Evolutionary conservation across 495 filamentous ascomycete species (phyloP), one percentile per base, ranked within the genome.

Genomic region (Cetradonia linearis): DNA sequence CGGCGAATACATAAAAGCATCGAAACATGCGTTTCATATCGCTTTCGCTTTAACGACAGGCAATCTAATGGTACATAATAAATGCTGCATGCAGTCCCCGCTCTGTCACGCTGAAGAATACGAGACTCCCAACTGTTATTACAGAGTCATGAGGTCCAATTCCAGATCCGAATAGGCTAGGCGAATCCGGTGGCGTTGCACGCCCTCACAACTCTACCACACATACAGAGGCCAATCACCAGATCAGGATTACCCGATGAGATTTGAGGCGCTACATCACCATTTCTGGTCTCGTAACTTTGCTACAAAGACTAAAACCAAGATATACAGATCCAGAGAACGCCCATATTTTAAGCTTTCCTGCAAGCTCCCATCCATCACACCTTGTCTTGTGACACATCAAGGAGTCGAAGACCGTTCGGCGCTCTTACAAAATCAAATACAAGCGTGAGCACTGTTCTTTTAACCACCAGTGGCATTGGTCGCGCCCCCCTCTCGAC

Each of bases 1-100:
- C 49, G 49, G 49, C 49, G 49, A 53, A 53, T 53, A n/a, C n/a
- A n/a, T n/a, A 53, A n/a, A n/a, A 34, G 4, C 31, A 53, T 36
- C 18, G 31, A 53, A 20, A 53, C 31, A 34, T 53, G 49, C 49
- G 33, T 53, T n/a, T n/a, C n/a, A 53, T 13, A 53, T 54, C 1
- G 16, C 33, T 46, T 46, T 46, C 18, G 42, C 50, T 10, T 48
- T 23, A 54, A 8, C 28, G 30, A 16, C 25, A 36, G 50, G 50
- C 50, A 36, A 33, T 31, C 16, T 33, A 18, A 36, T 34, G 30
- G 30, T 36, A 20, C 2, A 36, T n/a, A n/a, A n/a, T 34, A 34
- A 30, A 8, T 30, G 16, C 3, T 34, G 30, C 50, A 34, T 54
- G 50, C 50, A 54, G 1, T 54, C 50, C 50, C 18, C 30, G 50